Base-by-base conservation (phyloP, 805 yeast species). In the Pichia phayaonensis region DNA sequence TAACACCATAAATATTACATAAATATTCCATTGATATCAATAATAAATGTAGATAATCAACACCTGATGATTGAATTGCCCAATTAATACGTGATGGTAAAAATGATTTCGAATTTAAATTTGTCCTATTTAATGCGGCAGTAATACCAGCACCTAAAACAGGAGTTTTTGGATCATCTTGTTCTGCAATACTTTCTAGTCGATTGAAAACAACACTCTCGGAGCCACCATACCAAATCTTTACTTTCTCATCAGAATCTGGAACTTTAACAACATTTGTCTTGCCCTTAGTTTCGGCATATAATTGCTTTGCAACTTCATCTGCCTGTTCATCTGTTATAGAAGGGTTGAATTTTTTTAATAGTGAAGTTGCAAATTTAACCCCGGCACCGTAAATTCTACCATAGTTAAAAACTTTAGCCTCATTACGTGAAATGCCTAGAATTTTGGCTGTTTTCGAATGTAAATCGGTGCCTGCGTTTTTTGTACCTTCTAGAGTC, bases 31-130 rank as follows among this genome's bases (percentile, higher is more conserved):
- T 90, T 0, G 96, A 80, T 5, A 89, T 79, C 45, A 92, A 75
- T 53, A 94, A 65, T 40, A 94, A 64, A 64, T 94, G 99, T 47
- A 94, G 72, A 61, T 95, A 94, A 64, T 94, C 99, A 20, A 95
- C 99, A 38, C 99, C 99, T 1, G 97, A 88, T 22, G 97, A 88
- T 65, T 94, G 99, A 62, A 94, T 94, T 0, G 97, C 88, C 99
- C 99, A 94, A 61, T 94, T 94, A 55, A 90, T 84, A 60, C 99
- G 70, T 1, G 97, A 89, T 0, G 99, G 94, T 56, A 94, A 68
- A 63, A 84, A 94, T 1, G 80, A 71, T 54, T 79, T 79, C 39
- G 79, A 70, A 42, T 79, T 80, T 58, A 94, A 72, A 63, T 92
- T 83, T 48, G 72, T 71, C 42, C 78, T 76, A 57, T 77, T 76